These are phyloP conservation scores for Xylariaceae sp. DNA, from an alignment of 2,329 filamentous ascomycete species.

Conservation along the genomic window DNA sequence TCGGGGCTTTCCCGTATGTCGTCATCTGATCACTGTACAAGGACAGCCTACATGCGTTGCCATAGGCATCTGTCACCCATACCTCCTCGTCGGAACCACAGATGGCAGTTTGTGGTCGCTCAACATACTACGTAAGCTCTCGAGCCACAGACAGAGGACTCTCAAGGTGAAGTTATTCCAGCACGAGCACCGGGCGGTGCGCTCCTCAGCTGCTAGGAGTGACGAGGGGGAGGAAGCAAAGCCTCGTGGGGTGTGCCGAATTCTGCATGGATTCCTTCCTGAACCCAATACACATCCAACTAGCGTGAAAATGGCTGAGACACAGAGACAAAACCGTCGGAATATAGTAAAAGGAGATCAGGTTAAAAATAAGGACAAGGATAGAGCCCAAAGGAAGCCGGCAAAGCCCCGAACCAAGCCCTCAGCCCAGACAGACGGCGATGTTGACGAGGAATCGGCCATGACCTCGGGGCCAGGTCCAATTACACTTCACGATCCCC, in stretches of 20 bases:
- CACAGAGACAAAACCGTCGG: slow-evolving; percentile 41
- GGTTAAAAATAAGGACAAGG: slow-evolving; percentile 44
- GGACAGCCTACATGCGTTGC: slow-evolving; percentile 58
- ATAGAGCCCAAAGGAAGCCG: slow-evolving; percentile 23
- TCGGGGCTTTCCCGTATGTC: slow-evolving; percentile 58
- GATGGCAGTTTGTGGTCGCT: slow-evolving; percentile 60
- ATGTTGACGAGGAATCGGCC: slow-evolving; percentile 32
- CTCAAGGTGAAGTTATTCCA: slow-evolving; percentile 56
- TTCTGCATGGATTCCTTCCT: slow-evolving; percentile 57
- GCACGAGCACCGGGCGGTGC: slow-evolving; percentile 56
- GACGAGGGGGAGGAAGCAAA: slow-evolving; percentile 18
- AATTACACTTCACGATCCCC: slow-evolving; percentile 64
- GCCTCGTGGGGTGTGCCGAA: slow-evolving; percentile 55
- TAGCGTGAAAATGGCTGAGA: slow-evolving; percentile 44
- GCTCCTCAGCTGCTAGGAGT: neutral
- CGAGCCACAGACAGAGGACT: slow-evolving; percentile 48
- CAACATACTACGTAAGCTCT: slow-evolving; percentile 52
- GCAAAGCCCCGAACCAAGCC: slow-evolving; percentile 35
- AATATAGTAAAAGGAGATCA: slow-evolving; percentile 38
- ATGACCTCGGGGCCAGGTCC: slow-evolving; percentile 41
- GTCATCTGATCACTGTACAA: slow-evolving; percentile 57
- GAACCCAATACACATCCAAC: slow-evolving; percentile 57
- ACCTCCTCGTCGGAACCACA: slow-evolving; percentile 57
- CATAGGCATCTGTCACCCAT: slow-evolving; percentile 58
- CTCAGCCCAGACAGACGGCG: slow-evolving; percentile 38